phyloP scores from a whole-genome alignment of 1,139 yeast genomes.

The Lizanozyma gosingica region DNA sequence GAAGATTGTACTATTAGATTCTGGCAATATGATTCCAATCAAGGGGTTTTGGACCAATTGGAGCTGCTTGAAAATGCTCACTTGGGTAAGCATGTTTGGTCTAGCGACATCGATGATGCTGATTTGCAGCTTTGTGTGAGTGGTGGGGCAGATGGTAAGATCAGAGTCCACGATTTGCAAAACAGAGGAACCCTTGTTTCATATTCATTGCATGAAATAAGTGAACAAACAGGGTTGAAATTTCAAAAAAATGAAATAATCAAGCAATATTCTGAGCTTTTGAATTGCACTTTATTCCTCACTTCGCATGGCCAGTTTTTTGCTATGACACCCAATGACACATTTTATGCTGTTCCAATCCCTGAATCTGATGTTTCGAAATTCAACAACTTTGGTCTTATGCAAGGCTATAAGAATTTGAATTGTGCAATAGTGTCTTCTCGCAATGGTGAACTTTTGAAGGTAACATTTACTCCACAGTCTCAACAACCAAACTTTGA shows the following conservation, averaged over 20 bases:
- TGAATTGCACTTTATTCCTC: conserved; percentile 39
- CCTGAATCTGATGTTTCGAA: conserved; percentile 10
- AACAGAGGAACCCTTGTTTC: conserved; percentile 7
- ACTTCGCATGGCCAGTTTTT: conserved; percentile 58
- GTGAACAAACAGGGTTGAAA: conserved; percentile 13
- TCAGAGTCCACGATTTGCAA: conserved; percentile 50
- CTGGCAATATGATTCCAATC: conserved; percentile 44
- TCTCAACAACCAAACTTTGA: conserved; percentile 7
- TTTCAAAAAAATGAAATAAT: conserved; percentile 46
- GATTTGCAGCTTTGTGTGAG: conserved; percentile 46
- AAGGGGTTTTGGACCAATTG: conserved; percentile 16
- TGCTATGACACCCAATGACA: conserved; percentile 14
- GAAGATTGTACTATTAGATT: conserved; percentile 86
- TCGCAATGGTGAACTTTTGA: conserved; percentile 39
- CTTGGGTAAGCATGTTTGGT: conserved; percentile 84
- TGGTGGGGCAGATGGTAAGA: conserved; percentile 87
- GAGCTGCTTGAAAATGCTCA: conserved; percentile 52
- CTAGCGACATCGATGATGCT: conserved; percentile 48
- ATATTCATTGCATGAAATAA: conserved; percentile 24
- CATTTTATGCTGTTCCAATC: conserved; percentile 23
- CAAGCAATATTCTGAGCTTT: conserved; percentile 48
- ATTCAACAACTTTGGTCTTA: conserved; percentile 41
- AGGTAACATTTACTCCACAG: neutral
- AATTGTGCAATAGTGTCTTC: conserved; percentile 41
- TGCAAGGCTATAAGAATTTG: conserved; percentile 34